A percentile compares a stretch with the other conserved stretches of the same genome.
phyloP scores from a whole-genome alignment of 768 basidiomycete species.

The Cubamyces lactineus region DNA sequence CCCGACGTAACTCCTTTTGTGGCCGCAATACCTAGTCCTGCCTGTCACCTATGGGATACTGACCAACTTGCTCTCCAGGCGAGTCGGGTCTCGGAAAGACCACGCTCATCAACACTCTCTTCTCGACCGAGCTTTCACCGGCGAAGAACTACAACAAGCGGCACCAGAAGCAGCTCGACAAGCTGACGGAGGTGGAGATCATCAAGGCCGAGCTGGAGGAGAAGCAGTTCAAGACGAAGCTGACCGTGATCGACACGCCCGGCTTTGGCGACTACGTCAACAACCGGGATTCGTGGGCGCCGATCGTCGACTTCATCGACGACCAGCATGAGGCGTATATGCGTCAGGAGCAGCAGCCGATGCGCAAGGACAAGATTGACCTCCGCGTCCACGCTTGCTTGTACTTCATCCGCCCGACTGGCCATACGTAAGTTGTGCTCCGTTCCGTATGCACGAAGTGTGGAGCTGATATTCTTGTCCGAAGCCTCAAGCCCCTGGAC shows the following conservation, averaged over 20 bases:
- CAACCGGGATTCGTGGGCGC: conserved; percentile 98
- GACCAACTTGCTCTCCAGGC: conserved; percentile 49
- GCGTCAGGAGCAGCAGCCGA: conserved; percentile 99
- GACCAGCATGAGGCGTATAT: conserved; percentile 95
- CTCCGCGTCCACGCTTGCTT: conserved; percentile 95
- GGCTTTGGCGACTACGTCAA: conserved; percentile 99
- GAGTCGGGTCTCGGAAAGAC: conserved; percentile 98
- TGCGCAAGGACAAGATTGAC: conserved; percentile 92
- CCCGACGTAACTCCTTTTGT: no score
- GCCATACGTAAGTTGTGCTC: conserved; percentile 80
- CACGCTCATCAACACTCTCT: conserved; percentile 97
- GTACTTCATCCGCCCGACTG: conserved; percentile 95
- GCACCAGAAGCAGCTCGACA: conserved; percentile 96
- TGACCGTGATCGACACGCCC: conserved; percentile 98
- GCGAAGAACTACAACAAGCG: conserved; percentile 88
- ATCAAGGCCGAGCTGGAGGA: conserved; percentile 99
- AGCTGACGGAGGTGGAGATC: conserved; percentile 97
- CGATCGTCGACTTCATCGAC: conserved; percentile 98
- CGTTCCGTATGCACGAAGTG: background rate
- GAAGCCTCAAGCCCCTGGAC: conserved; percentile 92
- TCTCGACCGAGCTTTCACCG: conserved; percentile 94
- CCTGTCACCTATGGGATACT: background rate
- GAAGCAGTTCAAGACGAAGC: conserved; percentile 98
- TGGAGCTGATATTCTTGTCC: conserved; percentile 1
- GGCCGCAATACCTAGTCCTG: no score